Evolutionary conservation across 805 yeast species (phyloP), one percentile per base, ranked within the genome.

Genomic region (Danielia reshetovae): DNA sequence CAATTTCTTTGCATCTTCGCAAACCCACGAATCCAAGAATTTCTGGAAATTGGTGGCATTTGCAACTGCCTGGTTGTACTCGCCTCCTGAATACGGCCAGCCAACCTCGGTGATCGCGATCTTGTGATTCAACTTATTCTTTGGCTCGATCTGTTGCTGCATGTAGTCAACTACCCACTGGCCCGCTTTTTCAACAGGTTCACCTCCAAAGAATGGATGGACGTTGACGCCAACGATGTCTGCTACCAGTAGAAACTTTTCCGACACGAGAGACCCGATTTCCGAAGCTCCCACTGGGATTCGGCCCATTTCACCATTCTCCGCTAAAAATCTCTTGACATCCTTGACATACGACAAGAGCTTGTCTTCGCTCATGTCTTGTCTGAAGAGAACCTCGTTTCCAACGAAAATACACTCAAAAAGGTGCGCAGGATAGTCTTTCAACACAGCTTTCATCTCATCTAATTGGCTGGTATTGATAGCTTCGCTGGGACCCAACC

Each of bases 201-300:
- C 70, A 0, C 88, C 88, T 1, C 77, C 74, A 52, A 80, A 78
- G 40, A 81, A 81, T 3, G 88, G 87, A 55, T 79, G 84, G 4
- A 78, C 60, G 47, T 79, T 80, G 7, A 79, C 75, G 0, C 85
- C 87, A 21, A 76, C 52, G 8, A 79, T 55, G 46, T 81, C 86
- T 44, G 77, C 70, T 2, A 51, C 58, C 23, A 54, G 46, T 19
- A 75, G 48, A 18, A 77, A 45, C 3, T 59, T 59, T 3, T 51
- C 40, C 18, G 62, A 63, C 26, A 77, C 57, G 24, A 60, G 56
- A 1, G 77, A 65, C 0, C 81, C 82, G 24, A 75, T 53, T 29
- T 81, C 87, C 0, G 81, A 66, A 0, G 83, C 76, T 2, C 86
- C 87, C 3, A 81, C 74, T 1, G 77, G 77, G 10, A 80, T 46